Base-by-base conservation (phyloP, 768 basidiomycete species). In the Leccinum disarticulatum region DNA sequence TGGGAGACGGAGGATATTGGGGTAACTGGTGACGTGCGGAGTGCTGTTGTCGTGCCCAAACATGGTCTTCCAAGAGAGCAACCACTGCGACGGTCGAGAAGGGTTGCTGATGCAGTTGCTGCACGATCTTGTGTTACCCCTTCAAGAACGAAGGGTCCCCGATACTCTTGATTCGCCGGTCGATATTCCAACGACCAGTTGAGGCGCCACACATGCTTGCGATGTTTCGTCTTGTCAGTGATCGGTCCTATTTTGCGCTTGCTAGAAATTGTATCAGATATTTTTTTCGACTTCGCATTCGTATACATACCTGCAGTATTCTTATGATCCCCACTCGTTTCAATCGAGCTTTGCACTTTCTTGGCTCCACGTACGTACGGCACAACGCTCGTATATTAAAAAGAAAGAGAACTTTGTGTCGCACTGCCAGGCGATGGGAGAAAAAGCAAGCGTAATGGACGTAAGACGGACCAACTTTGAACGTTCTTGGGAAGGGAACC, bases 101-200 rank as follows among this genome's bases (percentile, higher is more conserved):
- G 89, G 50, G 87, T 89, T 22, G 87, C 87, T 31, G 79, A 83
- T 59, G 82, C 84, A 17, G 75, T 78, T 48, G 81, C 81, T 51
- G 80, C 81, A 8, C 79, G 82, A 47, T 74, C 80, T 33, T 80
- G 80, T 41, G 76, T 77, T 52, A 75, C 76, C 41, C 73, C 76
- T 6, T 66, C 64, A 17, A 68, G 68, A 54, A 66, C 52, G 11
- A 74, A 65, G 46, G 68, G 74, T 15, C 62, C 61, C 49, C 61
- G 68, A 52, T 68, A 72, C 51, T 54, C 70, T 41, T 73, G 63
- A 75, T 53, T 19, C 33, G 31, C 25, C 3, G 19, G 52, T 31
- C 52, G 17, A 36, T 43, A 30, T 27, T 19, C 11, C 43, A 13
- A 46, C 5, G 41, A 19, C 48, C 36, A 22, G 28, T 19, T 36